Evolutionary conservation across 192 early-diverging fungal species (phyloP), one percentile per base, ranked within the genome.

Genomic region (Paraglomus occultum): DNA sequence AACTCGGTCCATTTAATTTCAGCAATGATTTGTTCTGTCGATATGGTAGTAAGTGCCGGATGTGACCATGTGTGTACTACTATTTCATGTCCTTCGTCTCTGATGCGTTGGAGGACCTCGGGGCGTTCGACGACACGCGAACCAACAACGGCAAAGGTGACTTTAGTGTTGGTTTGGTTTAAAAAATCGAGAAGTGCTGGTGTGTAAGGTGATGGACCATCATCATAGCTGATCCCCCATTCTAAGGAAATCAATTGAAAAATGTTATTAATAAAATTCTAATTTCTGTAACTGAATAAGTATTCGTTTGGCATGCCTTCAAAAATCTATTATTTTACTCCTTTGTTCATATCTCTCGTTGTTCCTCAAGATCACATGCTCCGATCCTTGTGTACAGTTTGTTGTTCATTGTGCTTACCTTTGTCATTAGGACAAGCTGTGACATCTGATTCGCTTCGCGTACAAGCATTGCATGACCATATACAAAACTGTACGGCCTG

Each of bases 11-110:
- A 83, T 57, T 86, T 72, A 10, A 88, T 63, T 68, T 89, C 87
- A 20, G 81, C 82, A 38, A 86, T 70, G 45, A 89, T 71, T 57
- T 77, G 73, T 52, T 77, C 61, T 47, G 75, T 78, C 6, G 72
- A 60, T 18, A 85, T 69, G 8, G 75, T 78, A 38, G 87, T 80
- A 69, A 89, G 69, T 20, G 72, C 50, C 57, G 68, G 51, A 62
- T 88, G 87, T 48, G 81, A 79, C 87, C 87, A 88, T 18, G 87
- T 89, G 58, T 89, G 87, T 48, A 83, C 73, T 49, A 72, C 79
- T 58, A 89, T 77, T 46, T 87, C 82, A 66, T 89, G 88, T 31
- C 88, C 88, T 9, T 77, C 85, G 2, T 67, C 63, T 47, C 80
- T 84, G 43, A 78, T 70, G 17, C 76, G 79, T 76, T 84, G 62